Percentiles rank a stretch among this genome's conserved stretches.
Evolutionary conservation across 345 rosid genomes (phyloP).

Genomic region (Gossypium mustelinum): DNA sequence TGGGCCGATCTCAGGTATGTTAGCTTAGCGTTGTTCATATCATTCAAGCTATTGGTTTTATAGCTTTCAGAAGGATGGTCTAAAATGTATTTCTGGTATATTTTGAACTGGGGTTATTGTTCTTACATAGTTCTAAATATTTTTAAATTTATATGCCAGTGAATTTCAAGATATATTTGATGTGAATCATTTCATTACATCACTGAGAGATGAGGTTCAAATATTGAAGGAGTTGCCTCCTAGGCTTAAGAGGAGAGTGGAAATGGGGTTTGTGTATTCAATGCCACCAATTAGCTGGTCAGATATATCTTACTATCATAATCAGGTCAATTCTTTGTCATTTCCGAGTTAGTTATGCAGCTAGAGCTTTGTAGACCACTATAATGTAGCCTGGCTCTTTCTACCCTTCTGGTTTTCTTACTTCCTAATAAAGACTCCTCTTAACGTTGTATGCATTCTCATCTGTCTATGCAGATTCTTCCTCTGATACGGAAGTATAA

Average conservation of each 20-base stretch:
- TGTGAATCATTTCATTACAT: slow-evolving; percentile 72
- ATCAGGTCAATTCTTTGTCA: slow-evolving; percentile 40
- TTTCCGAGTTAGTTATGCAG: background rate
- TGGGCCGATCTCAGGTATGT: slow-evolving; percentile 90
- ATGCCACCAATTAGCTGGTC: slow-evolving; percentile 94
- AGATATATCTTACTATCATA: slow-evolving; percentile 70
- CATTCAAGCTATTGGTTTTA: background rate
- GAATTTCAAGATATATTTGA: slow-evolving; percentile 86
- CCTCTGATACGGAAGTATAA: slow-evolving; percentile 81
- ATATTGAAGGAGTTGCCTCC: slow-evolving; percentile 83
- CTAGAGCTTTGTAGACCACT: background rate
- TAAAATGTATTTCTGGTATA: background rate
- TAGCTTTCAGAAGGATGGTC: background rate
- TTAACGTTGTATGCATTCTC: background rate
- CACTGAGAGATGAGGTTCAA: slow-evolving; percentile 80
- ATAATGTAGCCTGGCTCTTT: background rate
- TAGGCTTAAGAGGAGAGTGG: slow-evolving; percentile 60
- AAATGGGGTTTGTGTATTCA: slow-evolving; percentile 51
- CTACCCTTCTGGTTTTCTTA: background rate
- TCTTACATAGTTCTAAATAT: background rate
- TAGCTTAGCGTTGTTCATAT: background rate
- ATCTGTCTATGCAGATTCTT: slow-evolving; percentile 59
- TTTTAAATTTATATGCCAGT: slow-evolving; percentile 36
- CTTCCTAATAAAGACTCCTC: background rate
- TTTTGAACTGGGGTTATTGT: background rate